phyloP scores from a whole-genome alignment of 2,329 filamentous ascomycete genomes.

The Nannizziopsis arthrosporioides region DNA sequence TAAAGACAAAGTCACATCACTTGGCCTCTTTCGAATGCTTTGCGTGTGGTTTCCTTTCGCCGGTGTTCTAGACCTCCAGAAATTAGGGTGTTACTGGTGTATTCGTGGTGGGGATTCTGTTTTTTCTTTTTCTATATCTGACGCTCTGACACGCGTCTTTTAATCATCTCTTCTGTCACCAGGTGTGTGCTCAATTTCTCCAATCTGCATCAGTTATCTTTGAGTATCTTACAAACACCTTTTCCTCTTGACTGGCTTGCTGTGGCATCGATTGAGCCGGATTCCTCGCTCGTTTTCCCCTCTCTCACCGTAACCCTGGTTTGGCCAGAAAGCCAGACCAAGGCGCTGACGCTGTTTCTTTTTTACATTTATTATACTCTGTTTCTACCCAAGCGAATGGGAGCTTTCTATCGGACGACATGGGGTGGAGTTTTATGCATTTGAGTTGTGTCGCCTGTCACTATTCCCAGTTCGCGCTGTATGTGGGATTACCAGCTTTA shows the following conservation, averaged over 20 bases:
- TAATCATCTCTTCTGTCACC: not conserved
- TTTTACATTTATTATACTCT: conserved; percentile 3
- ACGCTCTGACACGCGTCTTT: not conserved
- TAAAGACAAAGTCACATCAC: conserved; percentile 9
- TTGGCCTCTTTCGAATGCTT: conserved; percentile 6
- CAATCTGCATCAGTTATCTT: not conserved
- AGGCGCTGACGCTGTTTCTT: not conserved
- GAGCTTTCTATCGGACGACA: conserved; percentile 4
- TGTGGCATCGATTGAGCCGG: conserved; percentile 6
- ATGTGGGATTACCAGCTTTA: conserved; percentile 16
- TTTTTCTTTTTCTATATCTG: conserved; percentile 4
- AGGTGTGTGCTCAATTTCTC: not conserved
- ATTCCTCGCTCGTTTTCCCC: not conserved
- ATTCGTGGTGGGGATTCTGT: conserved; percentile 8
- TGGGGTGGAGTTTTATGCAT: conserved; percentile 17
- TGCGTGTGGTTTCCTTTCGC: conserved; percentile 8
- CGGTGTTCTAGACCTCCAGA: conserved; percentile 11
- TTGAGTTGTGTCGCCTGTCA: conserved; percentile 24
- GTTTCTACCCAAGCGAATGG: not conserved
- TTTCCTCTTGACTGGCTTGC: not conserved
- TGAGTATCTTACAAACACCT: not conserved
- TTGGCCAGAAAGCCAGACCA: not conserved
- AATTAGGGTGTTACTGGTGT: conserved; percentile 13
- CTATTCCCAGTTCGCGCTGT: conserved; percentile 18
- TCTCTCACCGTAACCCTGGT: not conserved